A percentile compares a stretch with the other conserved stretches of the same genome.
phyloP scores from a whole-genome alignment of 371 early-diverging fungal genomes.

The Haplosporangium sp. region DNA sequence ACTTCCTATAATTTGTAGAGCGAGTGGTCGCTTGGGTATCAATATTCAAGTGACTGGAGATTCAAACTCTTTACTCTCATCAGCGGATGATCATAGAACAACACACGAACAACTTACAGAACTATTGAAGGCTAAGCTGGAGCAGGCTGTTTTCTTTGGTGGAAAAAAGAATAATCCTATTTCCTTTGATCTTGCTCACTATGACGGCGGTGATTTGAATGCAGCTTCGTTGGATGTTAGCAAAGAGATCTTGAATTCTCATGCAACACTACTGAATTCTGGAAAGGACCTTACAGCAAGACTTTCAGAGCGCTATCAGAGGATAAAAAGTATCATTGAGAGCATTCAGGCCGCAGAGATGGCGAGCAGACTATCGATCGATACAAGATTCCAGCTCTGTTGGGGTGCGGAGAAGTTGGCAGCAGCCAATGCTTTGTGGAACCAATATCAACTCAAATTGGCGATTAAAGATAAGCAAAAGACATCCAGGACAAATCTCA shows the following conservation, averaged over 20 bases:
- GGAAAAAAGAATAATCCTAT: constrained; percentile 43
- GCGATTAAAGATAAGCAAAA: constrained; percentile 8
- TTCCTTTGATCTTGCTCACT: constrained; percentile 44
- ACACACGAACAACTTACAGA: constrained; percentile 21
- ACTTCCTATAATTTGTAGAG: constrained; percentile 34
- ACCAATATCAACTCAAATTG: constrained; percentile 31
- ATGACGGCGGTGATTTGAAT: constrained; percentile 44
- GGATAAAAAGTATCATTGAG: constrained; percentile 38
- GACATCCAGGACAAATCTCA: constrained; percentile 17
- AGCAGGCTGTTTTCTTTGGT: constrained; percentile 50
- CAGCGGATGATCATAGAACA: neutral
- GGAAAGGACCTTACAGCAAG: constrained; percentile 30
- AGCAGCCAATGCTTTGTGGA: constrained; percentile 41
- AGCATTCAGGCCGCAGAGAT: constrained; percentile 37
- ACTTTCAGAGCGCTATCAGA: constrained; percentile 30
- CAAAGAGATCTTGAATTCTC: constrained; percentile 39
- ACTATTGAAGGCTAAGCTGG: constrained; percentile 43
- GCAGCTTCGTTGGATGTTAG: constrained; percentile 43
- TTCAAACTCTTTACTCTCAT: neutral
- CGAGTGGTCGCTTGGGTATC: constrained; percentile 48
- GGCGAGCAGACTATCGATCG: constrained; percentile 31
- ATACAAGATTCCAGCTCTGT: constrained; percentile 47
- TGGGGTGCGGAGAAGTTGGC: constrained; percentile 45
- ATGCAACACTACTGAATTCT: constrained; percentile 22
- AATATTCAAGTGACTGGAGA: constrained; percentile 26